These are phyloP conservation scores for Nosema muscidifuracis DNA, from an alignment of 371 early-diverging fungal species.

Conservation along the genomic window DNA sequence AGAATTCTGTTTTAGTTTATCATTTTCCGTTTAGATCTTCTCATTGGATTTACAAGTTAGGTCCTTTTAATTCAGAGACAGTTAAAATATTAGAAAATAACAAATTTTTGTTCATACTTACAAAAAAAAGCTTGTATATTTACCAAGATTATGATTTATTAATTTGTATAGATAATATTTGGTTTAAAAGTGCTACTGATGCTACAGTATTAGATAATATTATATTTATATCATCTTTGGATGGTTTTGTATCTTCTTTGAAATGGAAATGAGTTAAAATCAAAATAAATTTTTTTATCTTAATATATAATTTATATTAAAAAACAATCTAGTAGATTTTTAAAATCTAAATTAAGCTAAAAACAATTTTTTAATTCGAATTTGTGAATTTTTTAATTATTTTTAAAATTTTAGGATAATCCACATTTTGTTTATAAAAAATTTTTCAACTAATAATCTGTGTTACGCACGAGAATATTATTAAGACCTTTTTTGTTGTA, in stretches of 20 bases:
- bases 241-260: constrained; percentile 53
- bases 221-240: constrained; percentile 38
- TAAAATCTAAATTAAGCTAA: too few relatives aligned
- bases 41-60: constrained; percentile 32
- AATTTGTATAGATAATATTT: constrained; percentile 47
- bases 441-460: too few relatives aligned
- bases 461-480: too few relatives aligned
- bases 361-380: too few relatives aligned
- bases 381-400: too few relatives aligned
- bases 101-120: constrained; percentile 34
- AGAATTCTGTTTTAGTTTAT: constrained; percentile 7
- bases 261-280: too few relatives aligned
- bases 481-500: too few relatives aligned
- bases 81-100: constrained; percentile 31
- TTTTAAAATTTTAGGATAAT: too few relatives aligned
- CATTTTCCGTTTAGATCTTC: constrained; percentile 40
- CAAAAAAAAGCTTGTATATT: constrained; percentile 54
- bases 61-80: constrained; percentile 53
- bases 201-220: constrained; percentile 24
- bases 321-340: too few relatives aligned
- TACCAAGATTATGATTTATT: constrained; percentile 23
- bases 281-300: too few relatives aligned
- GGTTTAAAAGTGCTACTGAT: constrained; percentile 60
- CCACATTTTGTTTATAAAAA: too few relatives aligned
- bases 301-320: too few relatives aligned